phyloP scores from a whole-genome alignment of 2,329 filamentous ascomycete genomes.

The Diaporthe nobilis region DNA sequence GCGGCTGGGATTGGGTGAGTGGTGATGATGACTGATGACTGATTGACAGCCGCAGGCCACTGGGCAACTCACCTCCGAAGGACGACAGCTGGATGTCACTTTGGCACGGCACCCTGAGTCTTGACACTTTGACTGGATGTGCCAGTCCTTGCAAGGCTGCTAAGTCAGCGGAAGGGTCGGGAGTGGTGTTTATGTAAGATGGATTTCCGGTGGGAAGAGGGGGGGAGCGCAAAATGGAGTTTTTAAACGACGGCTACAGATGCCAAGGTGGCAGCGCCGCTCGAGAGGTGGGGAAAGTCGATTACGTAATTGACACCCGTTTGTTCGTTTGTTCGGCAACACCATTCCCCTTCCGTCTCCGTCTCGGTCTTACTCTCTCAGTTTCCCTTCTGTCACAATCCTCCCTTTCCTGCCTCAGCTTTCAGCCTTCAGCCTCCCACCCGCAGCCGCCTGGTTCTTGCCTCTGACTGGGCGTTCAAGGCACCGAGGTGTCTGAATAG shows the following conservation, averaged over 20 bases:
- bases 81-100: slow-evolving; percentile 34
- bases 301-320: slow-evolving; percentile 38
- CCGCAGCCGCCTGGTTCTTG: neutral
- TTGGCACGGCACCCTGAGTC: slow-evolving; percentile 12
- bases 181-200: slow-evolving; percentile 43
- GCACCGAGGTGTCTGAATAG: slow-evolving; percentile 3
- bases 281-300: neutral
- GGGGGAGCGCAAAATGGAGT: slow-evolving; percentile 24
- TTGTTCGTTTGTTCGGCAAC: neutral
- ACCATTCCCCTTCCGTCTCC: slow-evolving; percentile 16
- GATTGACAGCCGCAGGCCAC: slow-evolving; percentile 29
- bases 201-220: slow-evolving; percentile 19
- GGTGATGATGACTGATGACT: slow-evolving; percentile 22
- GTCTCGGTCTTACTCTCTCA: slow-evolving; percentile 5
- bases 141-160: slow-evolving; percentile 36
- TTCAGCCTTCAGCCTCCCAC: neutral
- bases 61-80: slow-evolving; percentile 39
- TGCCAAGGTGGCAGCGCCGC: slow-evolving; percentile 1
- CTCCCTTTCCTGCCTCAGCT: slow-evolving; percentile 8
- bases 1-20: slow-evolving; percentile 7
- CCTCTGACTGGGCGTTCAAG: neutral
- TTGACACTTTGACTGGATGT: slow-evolving; percentile 31
- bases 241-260: slow-evolving; percentile 32
- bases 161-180: slow-evolving; percentile 41
- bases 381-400: neutral